These are phyloP conservation scores for Apiospora arundinis DNA, from an alignment of 2,329 filamentous ascomycete species.

Conservation along the genomic window DNA sequence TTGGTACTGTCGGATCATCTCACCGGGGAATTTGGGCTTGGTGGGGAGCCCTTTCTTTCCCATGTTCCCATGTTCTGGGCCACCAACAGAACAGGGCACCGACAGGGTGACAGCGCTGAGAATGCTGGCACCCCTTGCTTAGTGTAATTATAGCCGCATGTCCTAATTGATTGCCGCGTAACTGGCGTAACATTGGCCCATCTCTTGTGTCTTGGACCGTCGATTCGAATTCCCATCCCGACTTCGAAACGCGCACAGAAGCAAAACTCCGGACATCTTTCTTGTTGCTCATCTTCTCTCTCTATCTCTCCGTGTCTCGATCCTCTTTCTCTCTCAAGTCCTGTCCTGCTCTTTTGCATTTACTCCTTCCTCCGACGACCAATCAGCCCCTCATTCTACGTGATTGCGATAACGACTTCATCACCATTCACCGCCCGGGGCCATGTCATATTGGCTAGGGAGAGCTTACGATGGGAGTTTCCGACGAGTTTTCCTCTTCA, in stretches of 20 bases:
- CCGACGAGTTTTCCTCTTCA: conserved; percentile 15
- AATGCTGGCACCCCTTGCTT: conserved; percentile 7
- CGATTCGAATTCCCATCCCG: conserved; percentile 17
- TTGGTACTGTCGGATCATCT: not conserved
- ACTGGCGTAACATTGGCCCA: conserved; percentile 14
- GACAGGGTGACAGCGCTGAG: not conserved
- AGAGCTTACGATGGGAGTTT: conserved; percentile 10
- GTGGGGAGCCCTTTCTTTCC: not conserved
- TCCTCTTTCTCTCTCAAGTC: not conserved
- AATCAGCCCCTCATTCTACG: not conserved
- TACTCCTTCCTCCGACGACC: not conserved
- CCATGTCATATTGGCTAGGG: conserved; percentile 11
- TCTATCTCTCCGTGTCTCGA: not conserved
- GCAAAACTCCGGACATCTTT: not conserved
- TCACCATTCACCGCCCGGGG: not conserved
- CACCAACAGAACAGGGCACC: not conserved
- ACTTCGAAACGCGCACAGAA: conserved; percentile 20
- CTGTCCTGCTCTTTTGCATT: not conserved
- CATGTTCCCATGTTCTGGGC: not conserved
- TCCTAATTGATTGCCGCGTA: conserved; percentile 18
- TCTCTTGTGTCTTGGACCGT: conserved; percentile 17
- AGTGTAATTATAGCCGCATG: conserved; percentile 15
- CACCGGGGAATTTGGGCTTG: not conserved
- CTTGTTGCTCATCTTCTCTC: not conserved
- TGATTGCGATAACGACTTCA: not conserved